Base-by-base conservation (phyloP, 768 basidiomycete species). In the Agaricus bisporus region DNA sequence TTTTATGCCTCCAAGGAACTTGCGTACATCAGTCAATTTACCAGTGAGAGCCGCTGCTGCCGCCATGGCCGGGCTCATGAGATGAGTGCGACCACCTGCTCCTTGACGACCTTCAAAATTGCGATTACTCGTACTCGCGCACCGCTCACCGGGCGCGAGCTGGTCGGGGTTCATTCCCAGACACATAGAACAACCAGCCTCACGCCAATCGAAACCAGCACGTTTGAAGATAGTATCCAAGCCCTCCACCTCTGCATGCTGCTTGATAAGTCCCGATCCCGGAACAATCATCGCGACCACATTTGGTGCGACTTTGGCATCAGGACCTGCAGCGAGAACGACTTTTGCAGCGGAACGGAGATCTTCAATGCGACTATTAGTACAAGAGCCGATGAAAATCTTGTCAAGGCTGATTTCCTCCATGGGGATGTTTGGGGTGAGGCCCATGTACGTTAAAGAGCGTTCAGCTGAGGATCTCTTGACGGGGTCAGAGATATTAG, bases 101-200 rank as follows among this genome's bases (percentile, higher is more conserved):
- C 92, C 81, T 75, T 93, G 79, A 67, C 92, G 84, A 48, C 91
- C 91, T 70, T 95, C 91, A 59, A 95, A 94, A 72, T 95, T 95
- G 55, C 92, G 82, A 71, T 95, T 94, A 61, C 89, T 91, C 36
- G 92, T 95, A 60, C 89, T 91, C 9, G 92, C 92, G 63, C 92
- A 95, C 41, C 92, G 85, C 63, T 86, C 79, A 12, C 87, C 85
- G 2, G 91, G 89, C 15, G 79, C 76, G 47, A 95, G 74, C 63
- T 93, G 90, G 69, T 95, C 92, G 11, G 91, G 89, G 69, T 95
- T 95, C 92, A 95, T 95, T 39, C 91, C 92, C 60, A 95, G 69
- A 70, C 92, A 95, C 92, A 95, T 95, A 14, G 92, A 95, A 65
- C 92, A 95, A 32, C 92, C 92, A 29, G 92, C 92, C 69, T 95